A percentile compares a stretch with the other conserved stretches of the same genome.
These are phyloP conservation scores for Symbiodinium natans DNA, from an alignment of 73 alveolate species.

Conservation along the genomic window DNA sequence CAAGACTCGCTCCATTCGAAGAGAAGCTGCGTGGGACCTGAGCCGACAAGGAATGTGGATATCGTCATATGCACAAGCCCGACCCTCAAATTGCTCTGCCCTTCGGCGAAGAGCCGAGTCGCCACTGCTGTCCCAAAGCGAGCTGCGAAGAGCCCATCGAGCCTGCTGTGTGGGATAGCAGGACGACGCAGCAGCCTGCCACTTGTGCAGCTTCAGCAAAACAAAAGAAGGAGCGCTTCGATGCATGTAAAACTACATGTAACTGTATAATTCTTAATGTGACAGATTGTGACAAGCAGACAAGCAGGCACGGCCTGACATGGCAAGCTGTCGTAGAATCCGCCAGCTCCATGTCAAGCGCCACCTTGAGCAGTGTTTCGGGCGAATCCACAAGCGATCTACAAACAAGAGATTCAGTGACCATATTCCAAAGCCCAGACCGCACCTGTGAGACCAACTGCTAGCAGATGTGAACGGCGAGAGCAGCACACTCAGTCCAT, in stretches of 20 bases:
- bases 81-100: no score
- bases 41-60: neutral
- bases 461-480: constrained; percentile 68
- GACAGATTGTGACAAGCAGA: neutral
- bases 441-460: constrained; percentile 67
- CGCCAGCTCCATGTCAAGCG: constrained; percentile 80
- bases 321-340: constrained; percentile 42
- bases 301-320: neutral
- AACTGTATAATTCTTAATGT: no score
- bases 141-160: constrained; percentile 16
- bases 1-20: constrained; percentile 1
- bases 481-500: constrained; percentile 33
- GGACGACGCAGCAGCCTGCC: constrained; percentile 22
- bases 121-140: constrained; percentile 84
- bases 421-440: neutral
- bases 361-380: constrained; percentile 18
- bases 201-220: neutral
- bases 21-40: neutral
- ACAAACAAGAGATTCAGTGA: neutral
- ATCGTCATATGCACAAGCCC: no score
- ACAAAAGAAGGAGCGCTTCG: neutral
- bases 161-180: constrained; percentile 60
- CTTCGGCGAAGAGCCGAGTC: constrained; percentile 8
- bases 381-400: no score
- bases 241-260: no score